phyloP scores from a whole-genome alignment of 345 rosid genomes.

The Viola odorata region DNA sequence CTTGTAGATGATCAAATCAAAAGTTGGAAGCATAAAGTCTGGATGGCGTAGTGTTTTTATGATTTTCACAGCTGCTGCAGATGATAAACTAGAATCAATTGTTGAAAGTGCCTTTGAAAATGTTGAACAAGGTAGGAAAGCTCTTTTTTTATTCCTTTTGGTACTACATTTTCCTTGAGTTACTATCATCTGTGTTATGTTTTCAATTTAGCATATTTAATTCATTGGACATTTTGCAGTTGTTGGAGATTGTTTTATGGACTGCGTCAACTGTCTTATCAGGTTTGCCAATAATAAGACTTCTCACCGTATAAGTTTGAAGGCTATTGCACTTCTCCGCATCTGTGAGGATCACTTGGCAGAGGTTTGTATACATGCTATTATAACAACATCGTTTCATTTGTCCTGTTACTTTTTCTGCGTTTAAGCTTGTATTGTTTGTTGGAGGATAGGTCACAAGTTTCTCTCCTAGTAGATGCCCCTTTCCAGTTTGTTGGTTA shows the following conservation, averaged over 20 bases:
- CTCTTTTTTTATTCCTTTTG: not conserved
- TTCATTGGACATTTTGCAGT: slow-evolving; percentile 55
- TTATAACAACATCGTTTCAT: not conserved
- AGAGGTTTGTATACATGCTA: slow-evolving; percentile 51
- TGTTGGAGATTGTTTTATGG: slow-evolving; percentile 98
- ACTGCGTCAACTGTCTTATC: slow-evolving; percentile 95
- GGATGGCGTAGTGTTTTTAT: slow-evolving; percentile 95
- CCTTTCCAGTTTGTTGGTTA: not conserved
- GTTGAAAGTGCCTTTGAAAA: slow-evolving; percentile 91
- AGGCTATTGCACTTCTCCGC: slow-evolving; percentile 98
- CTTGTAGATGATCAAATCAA: slow-evolving; percentile 84
- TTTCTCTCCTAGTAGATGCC: not conserved
- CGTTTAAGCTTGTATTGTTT: not conserved
- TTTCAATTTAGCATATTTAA: slow-evolving; percentile 27
- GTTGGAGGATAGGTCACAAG: not conserved
- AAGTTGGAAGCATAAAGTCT: slow-evolving; percentile 87
- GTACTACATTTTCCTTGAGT: not conserved
- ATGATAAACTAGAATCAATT: slow-evolving; percentile 73
- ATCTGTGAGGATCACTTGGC: slow-evolving; percentile 99
- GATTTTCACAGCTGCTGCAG: slow-evolving; percentile 93
- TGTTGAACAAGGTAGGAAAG: slow-evolving; percentile 72
- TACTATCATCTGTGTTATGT: not conserved
- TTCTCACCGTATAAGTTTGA: slow-evolving; percentile 89
- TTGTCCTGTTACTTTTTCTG: not conserved
- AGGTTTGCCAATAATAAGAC: slow-evolving; percentile 90